Base-by-base conservation (phyloP, 768 basidiomycete genomes). In the Dendrothele bispora region DNA sequence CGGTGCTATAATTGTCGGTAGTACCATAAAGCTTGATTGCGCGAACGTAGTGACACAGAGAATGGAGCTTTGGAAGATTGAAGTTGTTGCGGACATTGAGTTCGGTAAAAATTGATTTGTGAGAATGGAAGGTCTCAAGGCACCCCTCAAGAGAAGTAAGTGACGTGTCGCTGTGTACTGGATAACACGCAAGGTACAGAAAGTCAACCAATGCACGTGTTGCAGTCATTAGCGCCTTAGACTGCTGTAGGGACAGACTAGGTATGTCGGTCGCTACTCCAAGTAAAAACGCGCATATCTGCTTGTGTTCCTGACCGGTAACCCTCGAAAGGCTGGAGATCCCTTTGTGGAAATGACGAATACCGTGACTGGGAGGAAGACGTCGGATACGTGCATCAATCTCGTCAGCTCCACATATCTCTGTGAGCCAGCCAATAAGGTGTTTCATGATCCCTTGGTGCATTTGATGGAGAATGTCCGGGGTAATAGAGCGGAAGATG, bases 151-250 rank as follows among this genome's bases (percentile, higher is more conserved):
- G 37, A 2, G 28, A 22, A 0, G 17, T 21, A 1, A 72, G 61
- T 1, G 61, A 64, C 7, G 49, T 32, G 0, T 49, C 36, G 0
- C 58, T 48, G 32, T 70, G 68, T 3, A 51, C 8, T 1, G 60
- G 56, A 39, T 60, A 63, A 14, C 67, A 64, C 0, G 68, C 61
- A 3, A 64, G 37, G 41, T 65, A 70, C 12, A 66, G 47, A 46
- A 71, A 73, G 45, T 73, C 64, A 1, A 68, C 50, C 0, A 70
- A 26, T 0, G 61, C 64, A 5, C 58, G 59, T 7, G 51, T 43
- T 14, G 62, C 63, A 8, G 30, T 36, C 10, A 64, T 11, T 2
- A 56, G 52, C 6, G 30, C n/a, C 8, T n/a, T 8, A 2, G 52
- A 22, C 5, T 48, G 44, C 7, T 26, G 36, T 7, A 30, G 24